A percentile compares a stretch with the other conserved stretches of the same genome.
These are phyloP conservation scores for Pezicula carpinea DNA, from an alignment of 2,329 filamentous ascomycete genomes.

Conservation along the genomic window DNA sequence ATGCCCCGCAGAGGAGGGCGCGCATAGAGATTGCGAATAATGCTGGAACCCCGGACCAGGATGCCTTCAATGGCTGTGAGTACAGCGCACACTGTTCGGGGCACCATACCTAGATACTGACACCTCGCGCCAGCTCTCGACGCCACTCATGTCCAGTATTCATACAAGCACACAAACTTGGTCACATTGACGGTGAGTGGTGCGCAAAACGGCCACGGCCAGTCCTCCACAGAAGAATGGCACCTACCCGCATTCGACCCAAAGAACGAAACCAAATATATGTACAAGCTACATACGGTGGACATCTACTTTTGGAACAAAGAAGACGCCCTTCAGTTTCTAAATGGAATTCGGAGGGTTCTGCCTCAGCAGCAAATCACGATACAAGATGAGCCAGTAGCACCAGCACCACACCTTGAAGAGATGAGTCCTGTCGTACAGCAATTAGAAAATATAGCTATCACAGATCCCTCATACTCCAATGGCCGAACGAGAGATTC, in stretches of 20 bases:
- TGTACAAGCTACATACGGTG: conserved; percentile 71
- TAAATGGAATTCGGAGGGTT: conserved; percentile 63
- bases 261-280: conserved; percentile 70
- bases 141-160: conserved; percentile 60
- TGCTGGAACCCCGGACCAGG: conserved; percentile 69
- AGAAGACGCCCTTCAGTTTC: conserved; percentile 64
- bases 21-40: conserved; percentile 74
- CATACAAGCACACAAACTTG: conserved; percentile 68
- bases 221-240: conserved; percentile 52
- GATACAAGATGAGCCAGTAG: conserved; percentile 59
- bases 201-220: conserved; percentile 16
- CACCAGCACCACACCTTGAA: conserved; percentile 39
- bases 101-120: conserved; percentile 9
- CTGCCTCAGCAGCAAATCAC: conserved; percentile 57
- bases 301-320: conserved; percentile 79
- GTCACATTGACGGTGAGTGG: conserved; percentile 63
- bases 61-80: conserved; percentile 75
- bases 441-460: conserved; percentile 66
- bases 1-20: conserved; percentile 60
- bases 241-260: conserved; percentile 70
- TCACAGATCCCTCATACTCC: conserved; percentile 52
- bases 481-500: conserved; percentile 24
- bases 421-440: conserved; percentile 68
- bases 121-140: conserved; percentile 53
- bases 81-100: conserved; percentile 7